Conservation (phyloP, 805 yeast species). For the Candida fluviatilis region DNA sequence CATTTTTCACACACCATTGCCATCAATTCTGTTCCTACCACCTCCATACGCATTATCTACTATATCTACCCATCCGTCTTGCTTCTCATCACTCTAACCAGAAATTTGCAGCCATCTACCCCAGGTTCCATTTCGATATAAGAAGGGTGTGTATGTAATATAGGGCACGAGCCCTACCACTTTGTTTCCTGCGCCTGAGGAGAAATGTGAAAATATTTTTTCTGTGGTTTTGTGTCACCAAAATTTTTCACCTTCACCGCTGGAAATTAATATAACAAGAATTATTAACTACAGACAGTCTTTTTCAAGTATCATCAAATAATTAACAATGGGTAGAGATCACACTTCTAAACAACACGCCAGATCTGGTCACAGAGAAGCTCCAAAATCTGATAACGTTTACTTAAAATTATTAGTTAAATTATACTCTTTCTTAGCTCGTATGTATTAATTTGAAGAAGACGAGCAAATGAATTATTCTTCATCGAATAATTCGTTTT, state of each 20-base stretch:
- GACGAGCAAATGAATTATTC: not conserved
- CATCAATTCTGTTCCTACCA: too few relatives aligned
- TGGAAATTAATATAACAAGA: not conserved
- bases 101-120: too few relatives aligned
- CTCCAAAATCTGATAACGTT: conserved; percentile 99
- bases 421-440: conserved; percentile 98
- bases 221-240: conserved; percentile 3
- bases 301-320: conserved; percentile 1
- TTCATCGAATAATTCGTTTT: not conserved
- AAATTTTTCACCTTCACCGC: conserved; percentile 4
- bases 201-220: too few relatives aligned
- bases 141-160: too few relatives aligned
- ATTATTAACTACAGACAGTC: too few relatives aligned
- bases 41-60: too few relatives aligned
- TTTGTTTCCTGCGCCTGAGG: too few relatives aligned
- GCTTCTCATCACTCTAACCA: too few relatives aligned
- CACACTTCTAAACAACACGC: conserved; percentile 95
- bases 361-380: conserved; percentile 94
- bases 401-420: conserved; percentile 97
- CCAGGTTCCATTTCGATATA: too few relatives aligned
- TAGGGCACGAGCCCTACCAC: too few relatives aligned
- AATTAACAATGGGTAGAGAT: conserved; percentile 82
- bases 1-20: too few relatives aligned
- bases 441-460: conserved; percentile 54
- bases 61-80: too few relatives aligned